Evolutionary conservation across 2,329 filamentous ascomycete genomes (phyloP).

Genomic region (Phialophora tarda): DNA sequence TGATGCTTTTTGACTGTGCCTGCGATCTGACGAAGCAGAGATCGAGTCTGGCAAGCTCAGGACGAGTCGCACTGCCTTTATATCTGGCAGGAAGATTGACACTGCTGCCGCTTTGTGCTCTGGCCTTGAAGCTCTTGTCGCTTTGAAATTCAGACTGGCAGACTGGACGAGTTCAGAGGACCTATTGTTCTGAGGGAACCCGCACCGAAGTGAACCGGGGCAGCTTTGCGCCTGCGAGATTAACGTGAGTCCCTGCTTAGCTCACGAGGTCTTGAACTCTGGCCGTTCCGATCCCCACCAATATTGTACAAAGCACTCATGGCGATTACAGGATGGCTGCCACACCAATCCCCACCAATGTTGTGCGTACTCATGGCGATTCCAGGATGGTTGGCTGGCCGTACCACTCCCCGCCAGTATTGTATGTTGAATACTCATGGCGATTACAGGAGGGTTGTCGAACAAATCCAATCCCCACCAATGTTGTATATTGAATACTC

Average conservation of each 20-base stretch:
- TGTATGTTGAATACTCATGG: constrained; percentile 3
- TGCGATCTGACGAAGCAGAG: not conserved
- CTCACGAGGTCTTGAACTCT: constrained; percentile 6
- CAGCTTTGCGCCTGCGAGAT: constrained; percentile 8
- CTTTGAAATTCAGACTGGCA: constrained; percentile 14
- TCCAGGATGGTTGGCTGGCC: constrained; percentile 11
- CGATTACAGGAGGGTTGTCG: constrained; percentile 6
- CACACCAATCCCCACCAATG: not conserved
- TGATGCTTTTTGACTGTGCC: not conserved
- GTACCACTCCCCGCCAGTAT: constrained; percentile 3
- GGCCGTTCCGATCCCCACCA: constrained; percentile 7
- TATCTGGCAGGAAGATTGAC: constrained; percentile 7
- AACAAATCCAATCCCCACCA: constrained; percentile 6
- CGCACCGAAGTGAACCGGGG: constrained; percentile 3
- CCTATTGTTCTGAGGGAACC: constrained; percentile 13
- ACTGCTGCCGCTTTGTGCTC: constrained; percentile 10
- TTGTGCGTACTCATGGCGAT: constrained; percentile 4
- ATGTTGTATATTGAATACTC: constrained; percentile 7
- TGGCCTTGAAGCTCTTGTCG: constrained; percentile 4
- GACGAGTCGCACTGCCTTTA: constrained; percentile 14
- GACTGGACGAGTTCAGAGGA: constrained; percentile 6
- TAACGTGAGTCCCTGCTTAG: constrained; percentile 11
- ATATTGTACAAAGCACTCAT: constrained; percentile 8
- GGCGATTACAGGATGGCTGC: constrained; percentile 7
- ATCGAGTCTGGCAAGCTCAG: constrained; percentile 14